These are phyloP conservation scores for Nepenthes gracilis DNA, from an alignment of 148 eudicot genomes.

Conservation along the genomic window DNA sequence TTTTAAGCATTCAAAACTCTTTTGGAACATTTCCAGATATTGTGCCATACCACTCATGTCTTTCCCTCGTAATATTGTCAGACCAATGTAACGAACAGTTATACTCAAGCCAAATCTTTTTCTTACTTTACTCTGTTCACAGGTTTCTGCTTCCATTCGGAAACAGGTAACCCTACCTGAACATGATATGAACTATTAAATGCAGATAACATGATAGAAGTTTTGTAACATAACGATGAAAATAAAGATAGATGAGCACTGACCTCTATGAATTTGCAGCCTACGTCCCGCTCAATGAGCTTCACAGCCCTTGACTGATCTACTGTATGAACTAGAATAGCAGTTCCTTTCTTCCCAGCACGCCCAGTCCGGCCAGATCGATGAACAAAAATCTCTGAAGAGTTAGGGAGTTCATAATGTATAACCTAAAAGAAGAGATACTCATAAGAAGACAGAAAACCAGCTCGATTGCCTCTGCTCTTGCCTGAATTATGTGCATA, in stretches of 20 bases:
- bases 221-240: neutral
- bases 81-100: too few relatives aligned
- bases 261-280: constrained; percentile 67
- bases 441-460: neutral
- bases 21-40: too few relatives aligned
- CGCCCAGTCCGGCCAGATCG: constrained; percentile 98
- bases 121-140: too few relatives aligned
- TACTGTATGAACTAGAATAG: constrained; percentile 56
- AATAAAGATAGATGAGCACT: neutral
- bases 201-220: neutral
- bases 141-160: too few relatives aligned
- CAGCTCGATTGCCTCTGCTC: too few relatives aligned
- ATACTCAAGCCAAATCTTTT: too few relatives aligned
- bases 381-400: constrained; percentile 87
- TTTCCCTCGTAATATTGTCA: too few relatives aligned
- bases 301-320: constrained; percentile 48
- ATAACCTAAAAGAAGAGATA: constrained; percentile 35
- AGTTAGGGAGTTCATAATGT: constrained; percentile 83
- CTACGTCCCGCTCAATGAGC: constrained; percentile 73
- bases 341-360: constrained; percentile 95
- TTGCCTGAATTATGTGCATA: too few relatives aligned
- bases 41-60: too few relatives aligned
- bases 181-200: neutral
- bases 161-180: neutral
- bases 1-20: too few relatives aligned